Percentiles rank a stretch among this genome's conserved stretches.
These are phyloP conservation scores for Penicillium sp. DNA, from an alignment of 2,329 filamentous ascomycete genomes.

Conservation along the genomic window DNA sequence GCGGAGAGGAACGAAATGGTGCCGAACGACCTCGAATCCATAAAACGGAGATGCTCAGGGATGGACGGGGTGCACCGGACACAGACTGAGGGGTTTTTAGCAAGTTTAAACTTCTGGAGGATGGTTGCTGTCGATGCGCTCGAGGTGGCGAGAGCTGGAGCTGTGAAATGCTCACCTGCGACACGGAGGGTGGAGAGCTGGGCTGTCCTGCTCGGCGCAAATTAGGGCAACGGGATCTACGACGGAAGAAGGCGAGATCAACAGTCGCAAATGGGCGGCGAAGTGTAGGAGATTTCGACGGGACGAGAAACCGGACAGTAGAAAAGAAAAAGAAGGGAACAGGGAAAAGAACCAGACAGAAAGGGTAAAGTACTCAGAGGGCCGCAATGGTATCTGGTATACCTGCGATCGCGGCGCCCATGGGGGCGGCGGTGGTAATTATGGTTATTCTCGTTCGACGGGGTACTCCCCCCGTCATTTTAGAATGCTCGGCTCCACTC, in stretches of 20 bases:
- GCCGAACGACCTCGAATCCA: slow-evolving; percentile 32
- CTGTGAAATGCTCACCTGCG: too few species aligned
- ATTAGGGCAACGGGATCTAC: too few species aligned
- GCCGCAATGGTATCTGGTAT: slow-evolving; percentile 10
- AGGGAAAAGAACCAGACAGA: slow-evolving; percentile 6
- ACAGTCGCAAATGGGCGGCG: neutral
- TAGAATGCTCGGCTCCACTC: slow-evolving; percentile 1
- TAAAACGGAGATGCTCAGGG: too few species aligned
- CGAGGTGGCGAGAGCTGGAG: neutral
- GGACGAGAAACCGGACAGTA: neutral
- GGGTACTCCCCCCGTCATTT: slow-evolving; percentile 10
- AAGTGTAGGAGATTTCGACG: neutral
- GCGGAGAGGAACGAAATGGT: slow-evolving; percentile 26
- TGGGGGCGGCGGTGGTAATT: too few species aligned
- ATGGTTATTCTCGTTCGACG: too few species aligned
- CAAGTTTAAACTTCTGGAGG: too few species aligned
- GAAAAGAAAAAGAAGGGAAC: slow-evolving; percentile 3
- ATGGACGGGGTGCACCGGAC: too few species aligned
- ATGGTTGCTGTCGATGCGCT: neutral
- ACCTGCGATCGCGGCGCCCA: too few species aligned
- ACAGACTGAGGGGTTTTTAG: too few species aligned
- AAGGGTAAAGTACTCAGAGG: slow-evolving; percentile 7
- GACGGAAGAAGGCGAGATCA: too few species aligned
- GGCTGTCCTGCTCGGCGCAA: too few species aligned
- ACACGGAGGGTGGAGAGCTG: too few species aligned